Base-by-base conservation (phyloP, 2,329 filamentous ascomycete species). In the Tolypocladium cylindrosporum region DNA sequence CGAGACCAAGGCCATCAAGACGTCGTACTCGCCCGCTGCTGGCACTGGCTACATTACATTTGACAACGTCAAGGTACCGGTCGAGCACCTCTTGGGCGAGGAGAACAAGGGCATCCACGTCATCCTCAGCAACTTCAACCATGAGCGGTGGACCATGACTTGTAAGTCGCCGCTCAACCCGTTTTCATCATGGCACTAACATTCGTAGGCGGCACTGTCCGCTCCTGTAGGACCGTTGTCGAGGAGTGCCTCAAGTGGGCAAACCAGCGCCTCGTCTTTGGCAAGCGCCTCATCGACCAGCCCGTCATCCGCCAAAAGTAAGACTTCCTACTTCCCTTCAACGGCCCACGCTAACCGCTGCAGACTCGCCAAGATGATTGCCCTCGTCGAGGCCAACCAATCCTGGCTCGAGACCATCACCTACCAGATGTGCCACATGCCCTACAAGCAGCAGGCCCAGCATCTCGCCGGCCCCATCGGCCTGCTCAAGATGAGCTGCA, bases 161-260 rank as follows among this genome's bases (percentile, higher is more conserved):
- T 86, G 83, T 77, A 74, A 71, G 76, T 75, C 24, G 19, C 34
- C 24, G 3, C 14, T 14, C 7, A 19, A 21, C 19, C 16, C 9
- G 3, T 9, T 19, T 13, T 7, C 13, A 59, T 63, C 45, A 66
- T 43, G 51, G 2, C n/a, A 57, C 34, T 61, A 39, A 58, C 40
- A 2, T 21, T 8, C 45, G 63, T 62, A 74, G 75, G 77, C 63
- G 84, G 75, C 55, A 83, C 86, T 4, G 79, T 87, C 60, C 85
- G 88, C 55, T 79, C 81, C 72, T 84, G 79, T 57, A 82, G 89
- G 61, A 80, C 81, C 1, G 82, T 93, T 16, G 85, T 90, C 14
- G 90, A 95, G 71, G 90, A 95, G 69, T 93, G 86, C 66, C 76
- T 95, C 62, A 94, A 94, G 71, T 96, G 91, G 91, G 80, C 86